Percentiles rank a stretch among this genome's conserved stretches.
Conservation (phyloP, 331 rosid genomes). For the Telfairia occidentalis region DNA sequence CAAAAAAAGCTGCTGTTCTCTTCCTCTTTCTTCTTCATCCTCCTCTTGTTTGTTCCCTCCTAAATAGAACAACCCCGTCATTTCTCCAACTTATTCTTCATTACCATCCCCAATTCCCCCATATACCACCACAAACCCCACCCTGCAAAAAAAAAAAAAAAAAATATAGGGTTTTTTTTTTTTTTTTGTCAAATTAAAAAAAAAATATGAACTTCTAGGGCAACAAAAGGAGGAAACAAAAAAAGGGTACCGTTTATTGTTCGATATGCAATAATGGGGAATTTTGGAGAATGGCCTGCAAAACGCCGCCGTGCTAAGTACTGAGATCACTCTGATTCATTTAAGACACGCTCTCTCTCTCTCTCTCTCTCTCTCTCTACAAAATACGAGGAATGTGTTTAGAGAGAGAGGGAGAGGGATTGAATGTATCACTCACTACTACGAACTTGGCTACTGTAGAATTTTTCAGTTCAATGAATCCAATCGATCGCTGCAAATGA, state of each 20-base stretch:
- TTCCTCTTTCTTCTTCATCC: neutral
- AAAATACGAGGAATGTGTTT: neutral
- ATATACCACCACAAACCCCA: constrained; percentile 20
- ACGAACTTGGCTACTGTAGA: neutral
- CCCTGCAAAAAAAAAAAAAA: neutral
- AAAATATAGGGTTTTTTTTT: constrained; percentile 6
- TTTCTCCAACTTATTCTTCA: constrained; percentile 29
- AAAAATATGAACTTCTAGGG: too few species aligned
- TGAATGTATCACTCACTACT: neutral
- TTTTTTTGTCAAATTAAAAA: too few species aligned
- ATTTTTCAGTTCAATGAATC: constrained; percentile 14
- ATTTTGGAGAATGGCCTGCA: constrained; percentile 23
- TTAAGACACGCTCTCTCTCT: constrained; percentile 7
- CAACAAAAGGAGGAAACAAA: neutral
- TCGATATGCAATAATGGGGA: constrained; percentile 36
- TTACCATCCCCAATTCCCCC: constrained; percentile 50
- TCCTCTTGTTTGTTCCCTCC: constrained; percentile 47
- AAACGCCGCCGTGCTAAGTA: constrained; percentile 15
- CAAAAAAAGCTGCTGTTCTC: constrained; percentile 26
- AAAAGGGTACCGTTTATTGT: neutral
- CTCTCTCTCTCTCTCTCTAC: neutral
- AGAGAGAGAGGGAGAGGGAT: neutral
- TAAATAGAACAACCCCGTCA: constrained; percentile 82
- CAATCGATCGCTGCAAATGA: constrained; percentile 19
- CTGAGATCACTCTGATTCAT: constrained; percentile 12